These are phyloP conservation scores for Phyllostachys edulis DNA, from an alignment of 176 grass and related monocot genomes.

Conservation along the genomic window DNA sequence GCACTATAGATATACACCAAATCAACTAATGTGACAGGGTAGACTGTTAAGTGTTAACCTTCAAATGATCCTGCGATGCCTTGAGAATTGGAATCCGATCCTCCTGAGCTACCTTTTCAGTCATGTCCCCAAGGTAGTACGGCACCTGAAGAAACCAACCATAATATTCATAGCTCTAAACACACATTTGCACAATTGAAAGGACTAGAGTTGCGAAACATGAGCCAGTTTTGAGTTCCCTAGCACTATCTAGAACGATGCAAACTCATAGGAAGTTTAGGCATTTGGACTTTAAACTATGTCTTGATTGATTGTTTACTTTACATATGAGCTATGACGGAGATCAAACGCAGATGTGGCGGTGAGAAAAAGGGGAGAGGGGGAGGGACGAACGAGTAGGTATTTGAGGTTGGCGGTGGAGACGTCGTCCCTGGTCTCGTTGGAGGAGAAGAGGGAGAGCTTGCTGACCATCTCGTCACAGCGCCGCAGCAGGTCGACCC, in stretches of 20 bases:
- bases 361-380: not conserved
- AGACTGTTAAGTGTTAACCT: slow-evolving; percentile 35
- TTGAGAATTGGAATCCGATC: slow-evolving; percentile 58
- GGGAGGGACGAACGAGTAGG: slow-evolving; percentile 44
- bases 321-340: too few species aligned
- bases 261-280: too few species aligned
- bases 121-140: slow-evolving; percentile 79
- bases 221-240: not conserved
- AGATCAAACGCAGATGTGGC: not conserved
- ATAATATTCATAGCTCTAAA: not conserved
- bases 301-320: too few species aligned
- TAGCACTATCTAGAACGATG: not conserved
- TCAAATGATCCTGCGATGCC: slow-evolving; percentile 70
- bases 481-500: slow-evolving; percentile 63
- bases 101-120: slow-evolving; percentile 62
- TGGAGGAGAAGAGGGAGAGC: slow-evolving; percentile 77
- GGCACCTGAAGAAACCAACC: slow-evolving; percentile 47
- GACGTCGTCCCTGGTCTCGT: slow-evolving; percentile 93
- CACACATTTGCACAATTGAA: not conserved
- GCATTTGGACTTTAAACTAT: not conserved
- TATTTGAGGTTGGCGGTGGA: slow-evolving; percentile 94
- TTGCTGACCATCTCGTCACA: slow-evolving; percentile 90
- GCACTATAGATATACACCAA: not conserved
- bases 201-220: not conserved
- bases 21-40: not conserved